Percentiles rank a stretch among this genome's conserved stretches.
phyloP scores from a whole-genome alignment of 1,139 yeast species.

The Geotrichum klebahnii region DNA sequence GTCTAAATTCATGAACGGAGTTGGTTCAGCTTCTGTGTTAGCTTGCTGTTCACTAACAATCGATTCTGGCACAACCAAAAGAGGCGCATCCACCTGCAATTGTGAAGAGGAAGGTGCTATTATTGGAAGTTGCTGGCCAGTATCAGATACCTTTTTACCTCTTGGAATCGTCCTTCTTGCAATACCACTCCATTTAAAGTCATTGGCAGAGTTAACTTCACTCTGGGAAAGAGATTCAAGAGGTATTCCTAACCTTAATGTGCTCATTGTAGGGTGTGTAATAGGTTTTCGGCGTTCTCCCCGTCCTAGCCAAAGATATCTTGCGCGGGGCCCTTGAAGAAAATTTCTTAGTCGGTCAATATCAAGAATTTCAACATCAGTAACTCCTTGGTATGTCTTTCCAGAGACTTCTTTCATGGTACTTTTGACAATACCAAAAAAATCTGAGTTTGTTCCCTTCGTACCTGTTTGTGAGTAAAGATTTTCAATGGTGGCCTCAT shows the following conservation, averaged over 20 bases:
- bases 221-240: slow-evolving; percentile 26
- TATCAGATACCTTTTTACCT: slow-evolving; percentile 19
- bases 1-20: neutral
- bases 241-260: slow-evolving; percentile 29
- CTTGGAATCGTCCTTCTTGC: slow-evolving; percentile 18
- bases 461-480: slow-evolving; percentile 59
- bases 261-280: slow-evolving; percentile 4
- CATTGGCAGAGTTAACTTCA: slow-evolving; percentile 18
- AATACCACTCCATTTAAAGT: slow-evolving; percentile 21
- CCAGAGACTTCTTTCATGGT: slow-evolving; percentile 68
- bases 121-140: neutral
- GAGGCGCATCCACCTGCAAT: neutral
- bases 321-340: slow-evolving; percentile 47
- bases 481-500: slow-evolving; percentile 58
- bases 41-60: neutral
- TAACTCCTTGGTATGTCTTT: slow-evolving; percentile 41
- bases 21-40: neutral
- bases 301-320: slow-evolving; percentile 49
- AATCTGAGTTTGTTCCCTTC: slow-evolving; percentile 44
- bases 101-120: neutral
- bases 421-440: slow-evolving; percentile 63
- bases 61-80: neutral
- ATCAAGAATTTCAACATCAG: slow-evolving; percentile 51
- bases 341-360: slow-evolving; percentile 45
- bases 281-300: slow-evolving; percentile 32